Evolutionary conservation across 2,329 filamentous ascomycete genomes (phyloP).

Genomic region (Golovinomyces cichoracearum): DNA sequence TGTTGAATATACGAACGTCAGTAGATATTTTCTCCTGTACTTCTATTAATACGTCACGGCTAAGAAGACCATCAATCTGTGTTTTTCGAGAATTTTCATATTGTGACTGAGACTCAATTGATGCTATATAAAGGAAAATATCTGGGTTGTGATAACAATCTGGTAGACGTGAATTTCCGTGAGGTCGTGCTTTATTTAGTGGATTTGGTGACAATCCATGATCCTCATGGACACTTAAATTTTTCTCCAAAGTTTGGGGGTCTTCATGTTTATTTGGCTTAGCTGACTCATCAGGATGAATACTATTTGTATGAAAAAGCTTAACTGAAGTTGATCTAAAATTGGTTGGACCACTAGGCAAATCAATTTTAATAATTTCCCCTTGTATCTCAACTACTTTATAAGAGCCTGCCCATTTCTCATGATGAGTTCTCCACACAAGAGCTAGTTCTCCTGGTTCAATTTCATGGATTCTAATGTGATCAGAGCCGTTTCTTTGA

Average conservation of each 20-base stretch:
- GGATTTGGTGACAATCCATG: too few relatives aligned
- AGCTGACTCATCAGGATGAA: neutral
- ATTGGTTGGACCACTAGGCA: neutral
- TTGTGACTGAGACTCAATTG: too few relatives aligned
- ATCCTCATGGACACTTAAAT: too few relatives aligned
- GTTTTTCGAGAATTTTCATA: neutral
- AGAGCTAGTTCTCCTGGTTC: constrained; percentile 1
- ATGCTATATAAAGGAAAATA: too few relatives aligned
- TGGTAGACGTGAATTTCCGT: too few relatives aligned
- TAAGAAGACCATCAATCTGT: neutral
- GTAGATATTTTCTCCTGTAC: neutral
- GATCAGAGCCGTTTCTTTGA: neutral
- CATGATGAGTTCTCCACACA: constrained; percentile 1
- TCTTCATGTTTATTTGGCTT: neutral
- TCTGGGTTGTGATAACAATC: too few relatives aligned
- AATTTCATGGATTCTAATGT: neutral
- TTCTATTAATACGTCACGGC: neutral
- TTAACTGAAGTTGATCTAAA: constrained; percentile 1
- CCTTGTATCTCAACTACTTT: neutral
- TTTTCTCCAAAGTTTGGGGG: too few relatives aligned
- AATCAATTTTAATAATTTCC: neutral
- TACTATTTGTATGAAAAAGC: neutral
- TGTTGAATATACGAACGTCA: neutral
- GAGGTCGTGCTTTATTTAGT: too few relatives aligned
- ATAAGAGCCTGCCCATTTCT: constrained; percentile 1